These are phyloP conservation scores for Lepidium campestre DNA, from an alignment of 441 rosid species.

Conservation along the genomic window DNA sequence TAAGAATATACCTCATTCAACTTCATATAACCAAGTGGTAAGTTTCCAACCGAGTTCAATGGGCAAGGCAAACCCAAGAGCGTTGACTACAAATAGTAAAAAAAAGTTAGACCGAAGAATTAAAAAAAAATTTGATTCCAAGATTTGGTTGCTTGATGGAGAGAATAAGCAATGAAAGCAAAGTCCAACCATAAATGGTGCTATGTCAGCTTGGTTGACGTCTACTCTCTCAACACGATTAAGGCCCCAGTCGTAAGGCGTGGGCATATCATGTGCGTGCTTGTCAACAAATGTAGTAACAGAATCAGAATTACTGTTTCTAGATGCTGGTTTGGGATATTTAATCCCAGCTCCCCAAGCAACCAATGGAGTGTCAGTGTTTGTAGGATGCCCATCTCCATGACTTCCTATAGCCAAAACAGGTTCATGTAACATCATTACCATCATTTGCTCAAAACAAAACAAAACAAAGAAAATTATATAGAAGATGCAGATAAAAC, in stretches of 20 bases:
- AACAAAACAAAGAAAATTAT: background rate
- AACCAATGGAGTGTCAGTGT: conserved; percentile 95
- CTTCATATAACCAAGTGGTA: conserved; percentile 76
- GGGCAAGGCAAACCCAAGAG: conserved; percentile 92
- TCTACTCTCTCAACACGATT: conserved; percentile 79
- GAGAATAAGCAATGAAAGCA: background rate
- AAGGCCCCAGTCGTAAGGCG: conserved; percentile 85
- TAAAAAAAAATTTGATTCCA: conserved; percentile 9
- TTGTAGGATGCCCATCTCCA: conserved; percentile 96
- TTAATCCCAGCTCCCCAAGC: conserved; percentile 96
- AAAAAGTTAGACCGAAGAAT: conserved; percentile 18
- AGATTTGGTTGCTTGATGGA: background rate
- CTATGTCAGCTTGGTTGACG: conserved; percentile 98
- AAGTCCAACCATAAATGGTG: conserved; percentile 79
- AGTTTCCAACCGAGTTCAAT: conserved; percentile 88
- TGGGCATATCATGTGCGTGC: conserved; percentile 82
- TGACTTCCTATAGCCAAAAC: conserved; percentile 60
- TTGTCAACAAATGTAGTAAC: conserved; percentile 71
- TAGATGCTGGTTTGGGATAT: conserved; percentile 50
- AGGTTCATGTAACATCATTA: background rate
- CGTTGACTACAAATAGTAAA: conserved; percentile 57
- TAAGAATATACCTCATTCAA: conserved; percentile 59
- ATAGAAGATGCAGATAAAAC: conserved; percentile 13
- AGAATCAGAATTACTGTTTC: conserved; percentile 45
- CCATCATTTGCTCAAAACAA: background rate